A percentile compares a stretch with the other conserved stretches of the same genome.
These are phyloP conservation scores for Ophiostoma pallidulum DNA, from an alignment of 2,329 filamentous ascomycete species.

Conservation along the genomic window DNA sequence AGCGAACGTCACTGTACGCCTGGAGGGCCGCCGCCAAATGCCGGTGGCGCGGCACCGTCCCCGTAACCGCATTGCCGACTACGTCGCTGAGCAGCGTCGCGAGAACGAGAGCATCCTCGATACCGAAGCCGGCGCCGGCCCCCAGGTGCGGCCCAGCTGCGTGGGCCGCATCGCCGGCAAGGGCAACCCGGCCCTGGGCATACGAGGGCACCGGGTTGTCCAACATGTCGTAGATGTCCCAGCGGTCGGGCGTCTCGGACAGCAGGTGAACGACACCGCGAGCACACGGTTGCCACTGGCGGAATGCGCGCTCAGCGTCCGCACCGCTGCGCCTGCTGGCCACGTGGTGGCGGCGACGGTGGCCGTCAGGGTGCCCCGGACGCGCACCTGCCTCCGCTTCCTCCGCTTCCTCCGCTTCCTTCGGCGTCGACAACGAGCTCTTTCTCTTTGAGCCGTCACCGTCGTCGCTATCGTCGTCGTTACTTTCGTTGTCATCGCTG, in stretches of 20 bases:
- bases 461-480: not conserved
- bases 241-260: slow-evolving; percentile 40
- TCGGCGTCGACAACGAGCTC: too few species aligned
- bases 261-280: slow-evolving; percentile 33
- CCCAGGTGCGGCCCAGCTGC: slow-evolving; percentile 46
- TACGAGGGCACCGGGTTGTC: slow-evolving; percentile 38
- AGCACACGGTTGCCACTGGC: slow-evolving; percentile 31
- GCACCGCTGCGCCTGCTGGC: slow-evolving; percentile 29
- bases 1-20: slow-evolving; percentile 29
- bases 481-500: slow-evolving; percentile 12
- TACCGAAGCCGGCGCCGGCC: slow-evolving; percentile 45
- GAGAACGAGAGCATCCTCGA: slow-evolving; percentile 44
- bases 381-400: too few species aligned
- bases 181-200: slow-evolving; percentile 31
- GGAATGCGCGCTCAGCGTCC: slow-evolving; percentile 32
- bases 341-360: slow-evolving; percentile 21
- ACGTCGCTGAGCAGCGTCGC: slow-evolving; percentile 24
- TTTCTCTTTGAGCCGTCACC: too few species aligned
- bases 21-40: slow-evolving; percentile 28
- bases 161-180: slow-evolving; percentile 50
- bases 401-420: too few species aligned
- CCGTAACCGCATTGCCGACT: too few species aligned
- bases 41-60: not conserved
- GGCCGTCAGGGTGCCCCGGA: slow-evolving; percentile 17
- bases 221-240: slow-evolving; percentile 44